Percentiles rank a stretch among this genome's conserved stretches.
Evolutionary conservation across 1,284 basidiomycete genomes (phyloP).

Genomic region (Cystodermella granulosa): DNA sequence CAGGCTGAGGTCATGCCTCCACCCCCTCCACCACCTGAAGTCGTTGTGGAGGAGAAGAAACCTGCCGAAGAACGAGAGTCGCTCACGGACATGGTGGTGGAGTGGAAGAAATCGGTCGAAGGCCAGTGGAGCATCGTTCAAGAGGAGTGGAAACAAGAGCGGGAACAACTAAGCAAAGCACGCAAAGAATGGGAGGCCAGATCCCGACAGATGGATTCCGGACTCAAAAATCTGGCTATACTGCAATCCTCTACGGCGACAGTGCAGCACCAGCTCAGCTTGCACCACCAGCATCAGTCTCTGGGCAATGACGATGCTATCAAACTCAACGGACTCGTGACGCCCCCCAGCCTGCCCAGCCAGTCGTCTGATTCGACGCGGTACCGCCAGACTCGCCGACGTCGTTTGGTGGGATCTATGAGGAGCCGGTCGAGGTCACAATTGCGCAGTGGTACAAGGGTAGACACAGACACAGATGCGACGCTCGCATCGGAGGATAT

Average conservation of each 20-base stretch:
- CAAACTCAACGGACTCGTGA: constrained; percentile 53
- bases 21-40: constrained; percentile 33
- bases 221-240: constrained; percentile 42
- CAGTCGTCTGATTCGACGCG: constrained; percentile 56
- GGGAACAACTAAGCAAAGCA: constrained; percentile 68
- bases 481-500: constrained; percentile 20
- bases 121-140: constrained; percentile 71
- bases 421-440: constrained; percentile 9
- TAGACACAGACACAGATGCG: constrained; percentile 29
- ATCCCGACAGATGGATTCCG: constrained; percentile 39
- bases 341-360: constrained; percentile 68
- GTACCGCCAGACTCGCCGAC: constrained; percentile 36
- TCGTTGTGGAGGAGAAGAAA: constrained; percentile 18
- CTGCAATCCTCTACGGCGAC: constrained; percentile 24
- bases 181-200: constrained; percentile 77
- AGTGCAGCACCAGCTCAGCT: constrained; percentile 17
- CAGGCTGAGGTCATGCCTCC: constrained; percentile 33
- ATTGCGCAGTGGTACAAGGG: constrained; percentile 13
- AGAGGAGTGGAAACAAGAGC: constrained; percentile 78
- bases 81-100: constrained; percentile 50
- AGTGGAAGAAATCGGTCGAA: constrained; percentile 71
- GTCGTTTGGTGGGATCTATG: constrained; percentile 19
- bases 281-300: constrained; percentile 6
- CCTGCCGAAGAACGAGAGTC: constrained; percentile 40
- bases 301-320: constrained; percentile 42